Evolutionary conservation across 768 basidiomycete species (phyloP).

Genomic region (Cystobasidium onofrii): DNA sequence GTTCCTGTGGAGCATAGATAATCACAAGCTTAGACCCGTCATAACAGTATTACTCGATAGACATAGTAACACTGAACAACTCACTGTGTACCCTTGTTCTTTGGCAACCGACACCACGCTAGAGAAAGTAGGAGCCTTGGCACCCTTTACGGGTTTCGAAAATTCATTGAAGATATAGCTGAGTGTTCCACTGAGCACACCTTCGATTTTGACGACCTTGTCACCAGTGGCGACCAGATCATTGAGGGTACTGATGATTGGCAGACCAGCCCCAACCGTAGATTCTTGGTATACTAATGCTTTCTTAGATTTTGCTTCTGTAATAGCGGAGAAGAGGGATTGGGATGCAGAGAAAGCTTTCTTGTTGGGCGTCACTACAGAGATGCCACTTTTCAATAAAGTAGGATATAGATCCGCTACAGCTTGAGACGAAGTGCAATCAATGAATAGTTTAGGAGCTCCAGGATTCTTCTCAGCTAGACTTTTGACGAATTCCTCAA

Average conservation of each 20-base stretch:
- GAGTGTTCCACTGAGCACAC: conserved; percentile 94
- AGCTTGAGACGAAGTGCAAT: conserved; percentile 79
- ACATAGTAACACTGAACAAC: no score
- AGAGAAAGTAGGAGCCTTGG: conserved; percentile 57
- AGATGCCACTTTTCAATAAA: conserved; percentile 68
- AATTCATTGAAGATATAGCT: conserved; percentile 99
- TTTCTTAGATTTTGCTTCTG: conserved; percentile 57
- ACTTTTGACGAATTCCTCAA: conserved; percentile 33
- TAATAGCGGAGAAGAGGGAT: conserved; percentile 61
- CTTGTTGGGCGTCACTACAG: conserved; percentile 94
- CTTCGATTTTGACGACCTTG: conserved; percentile 84
- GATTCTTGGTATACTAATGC: conserved; percentile 56
- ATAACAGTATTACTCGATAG: no score
- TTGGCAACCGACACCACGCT: conserved; percentile 79
- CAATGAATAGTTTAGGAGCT: conserved; percentile 65
- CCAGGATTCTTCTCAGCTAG: conserved; percentile 40
- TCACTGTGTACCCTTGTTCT: conserved; percentile 87
- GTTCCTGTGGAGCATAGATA: conserved; percentile 57
- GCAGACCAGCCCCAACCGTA: conserved; percentile 92
- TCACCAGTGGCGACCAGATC: conserved; percentile 89
- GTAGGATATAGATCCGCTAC: conserved; percentile 74
- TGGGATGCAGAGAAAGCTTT: conserved; percentile 78
- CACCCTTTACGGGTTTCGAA: conserved; percentile 52
- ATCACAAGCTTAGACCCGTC: no score
- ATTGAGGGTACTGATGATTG: conserved; percentile 81